Base-by-base conservation (phyloP, 2,329 filamentous ascomycete genomes). In the Corynespora cassiicola region DNA sequence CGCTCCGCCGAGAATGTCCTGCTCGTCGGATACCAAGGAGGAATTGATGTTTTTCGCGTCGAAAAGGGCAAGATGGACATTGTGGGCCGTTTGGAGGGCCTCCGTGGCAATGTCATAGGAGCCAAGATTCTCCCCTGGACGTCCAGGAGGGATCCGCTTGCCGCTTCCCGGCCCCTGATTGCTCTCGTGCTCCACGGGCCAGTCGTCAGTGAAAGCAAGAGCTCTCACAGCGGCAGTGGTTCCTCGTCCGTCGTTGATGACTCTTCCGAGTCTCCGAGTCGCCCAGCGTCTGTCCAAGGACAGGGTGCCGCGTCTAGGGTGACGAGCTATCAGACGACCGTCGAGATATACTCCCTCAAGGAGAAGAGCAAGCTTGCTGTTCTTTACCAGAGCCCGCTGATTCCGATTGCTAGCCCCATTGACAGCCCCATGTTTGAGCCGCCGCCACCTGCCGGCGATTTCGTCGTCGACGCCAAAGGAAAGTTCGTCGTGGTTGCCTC, bases 321-420 rank as follows among this genome's bases (percentile, higher is more conserved):
- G 42, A 79, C 81, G 32, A 77, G 78, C 30, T 95, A 92, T 58
- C 90, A 95, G 67, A 96, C 91, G 0, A 86, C 86, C 0, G 89
- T 96, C 5, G 90, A 96, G 54, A 75, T 97, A 0, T 95, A 92
- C 67, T 96, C 91, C 1, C 73, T 97, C 43, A 83, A 81, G 53
- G 88, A 85, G n/a, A 85, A 84, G 54, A 78, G 81, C 45, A 80
- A 82, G 38, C 70, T 96, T 37, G 80, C 85, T 17, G 86, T 88
- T 1, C 74, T 97, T 7, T 84, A 95, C 44, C 80, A 84, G 54
- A 84, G 86, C 27, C 80, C 87, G 32, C 76, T 82, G 61, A 74
- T 82, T 36, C 72, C 81, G 30, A 68, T 88, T 55, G 75, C 78
- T 56, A 72, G 80, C 43, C 72, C 84, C 23, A 36, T 73, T 61